Conservation (phyloP, 2,329 filamentous ascomycete species). For the Fusarium oxysporum region DNA sequence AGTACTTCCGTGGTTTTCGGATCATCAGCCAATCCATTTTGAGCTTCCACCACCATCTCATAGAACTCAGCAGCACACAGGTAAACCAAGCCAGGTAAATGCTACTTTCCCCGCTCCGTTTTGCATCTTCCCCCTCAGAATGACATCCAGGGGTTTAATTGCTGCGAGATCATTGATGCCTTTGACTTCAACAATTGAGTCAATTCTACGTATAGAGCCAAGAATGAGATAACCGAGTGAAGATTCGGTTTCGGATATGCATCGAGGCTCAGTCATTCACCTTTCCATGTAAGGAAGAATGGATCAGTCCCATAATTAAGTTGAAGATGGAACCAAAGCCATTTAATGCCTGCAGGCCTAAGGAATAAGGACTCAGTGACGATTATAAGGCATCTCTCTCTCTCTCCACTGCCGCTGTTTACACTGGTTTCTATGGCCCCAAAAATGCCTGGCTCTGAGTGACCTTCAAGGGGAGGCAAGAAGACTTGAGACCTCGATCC, state of each 20-base stretch:
- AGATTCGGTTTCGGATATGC: neutral
- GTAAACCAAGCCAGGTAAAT: slow-evolving; percentile 18
- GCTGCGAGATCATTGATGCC: neutral
- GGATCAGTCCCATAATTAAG: neutral
- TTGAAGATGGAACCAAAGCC: neutral
- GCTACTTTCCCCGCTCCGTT: slow-evolving; percentile 42
- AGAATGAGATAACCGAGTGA: neutral
- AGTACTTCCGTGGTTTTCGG: neutral
- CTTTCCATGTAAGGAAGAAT: slow-evolving; percentile 1
- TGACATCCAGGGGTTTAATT: neutral
- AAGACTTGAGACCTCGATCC: neutral
- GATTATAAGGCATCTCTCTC: slow-evolving; percentile 8
- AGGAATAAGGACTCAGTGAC: slow-evolving; percentile 16
- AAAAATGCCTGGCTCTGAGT: slow-evolving; percentile 2
- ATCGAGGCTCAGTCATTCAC: neutral
- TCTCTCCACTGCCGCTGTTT: slow-evolving; percentile 3
- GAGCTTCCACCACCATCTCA: slow-evolving; percentile 16
- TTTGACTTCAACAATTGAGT: neutral
- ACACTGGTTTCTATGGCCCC: neutral
- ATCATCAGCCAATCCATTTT: slow-evolving; percentile 14
- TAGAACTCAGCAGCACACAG: slow-evolving; percentile 10
- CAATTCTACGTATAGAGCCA: neutral
- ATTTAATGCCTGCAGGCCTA: slow-evolving; percentile 4
- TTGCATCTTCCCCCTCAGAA: neutral
- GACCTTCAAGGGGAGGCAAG: neutral